Evolutionary conservation across 2,329 filamentous ascomycete species (phyloP).

Genomic region (Moelleriella libera): DNA sequence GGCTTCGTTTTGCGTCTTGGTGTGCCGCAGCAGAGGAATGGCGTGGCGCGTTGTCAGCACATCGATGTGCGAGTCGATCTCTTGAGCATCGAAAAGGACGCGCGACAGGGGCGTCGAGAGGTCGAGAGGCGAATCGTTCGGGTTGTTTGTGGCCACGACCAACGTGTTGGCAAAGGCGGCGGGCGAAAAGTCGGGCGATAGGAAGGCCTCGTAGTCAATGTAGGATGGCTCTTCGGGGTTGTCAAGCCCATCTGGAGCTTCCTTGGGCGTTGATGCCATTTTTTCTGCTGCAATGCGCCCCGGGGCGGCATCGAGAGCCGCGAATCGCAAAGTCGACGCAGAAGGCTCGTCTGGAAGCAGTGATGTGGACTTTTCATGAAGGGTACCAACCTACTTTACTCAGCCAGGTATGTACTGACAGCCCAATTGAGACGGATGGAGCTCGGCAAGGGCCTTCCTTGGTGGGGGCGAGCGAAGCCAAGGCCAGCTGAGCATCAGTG

Average conservation of each 20-base stretch:
- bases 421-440: too few relatives aligned
- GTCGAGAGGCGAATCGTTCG: conserved; percentile 78
- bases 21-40: conserved; percentile 66
- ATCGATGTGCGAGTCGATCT: conserved; percentile 93
- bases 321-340: too few relatives aligned
- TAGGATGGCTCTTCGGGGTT: conserved; percentile 57
- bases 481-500: too few relatives aligned
- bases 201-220: conserved; percentile 89
- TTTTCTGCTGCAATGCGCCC: not conserved
- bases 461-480: too few relatives aligned
- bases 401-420: too few relatives aligned
- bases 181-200: conserved; percentile 70
- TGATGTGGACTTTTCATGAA: not conserved
- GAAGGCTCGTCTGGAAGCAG: too few relatives aligned
- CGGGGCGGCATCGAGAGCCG: not conserved
- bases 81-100: conserved; percentile 91
- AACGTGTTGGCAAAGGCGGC: conserved; percentile 77
- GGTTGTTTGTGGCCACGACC: conserved; percentile 81
- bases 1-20: conserved; percentile 57
- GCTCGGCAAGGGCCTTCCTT: too few relatives aligned
- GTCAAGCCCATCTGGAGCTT: not conserved
- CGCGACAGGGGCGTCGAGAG: conserved; percentile 86
- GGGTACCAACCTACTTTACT: not conserved
- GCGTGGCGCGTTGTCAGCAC: conserved; percentile 74
- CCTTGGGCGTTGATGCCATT: not conserved